Conservation (phyloP, 2,329 filamentous ascomycete genomes). For the Xylariaceae sp. region DNA sequence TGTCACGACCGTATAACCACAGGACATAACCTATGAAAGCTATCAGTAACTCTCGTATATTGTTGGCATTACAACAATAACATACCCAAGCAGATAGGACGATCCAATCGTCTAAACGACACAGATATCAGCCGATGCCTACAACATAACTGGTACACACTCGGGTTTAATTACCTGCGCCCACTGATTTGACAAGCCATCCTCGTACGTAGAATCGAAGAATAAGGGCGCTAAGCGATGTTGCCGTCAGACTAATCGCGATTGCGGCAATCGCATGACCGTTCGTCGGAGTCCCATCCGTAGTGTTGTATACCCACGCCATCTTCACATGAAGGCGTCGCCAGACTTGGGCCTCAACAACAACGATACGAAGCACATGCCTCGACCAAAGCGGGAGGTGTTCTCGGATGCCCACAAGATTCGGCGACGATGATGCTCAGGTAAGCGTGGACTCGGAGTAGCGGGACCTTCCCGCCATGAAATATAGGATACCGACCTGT, state of each 20-base stretch:
- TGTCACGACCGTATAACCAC: slow-evolving; percentile 3
- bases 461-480: neutral
- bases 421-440: neutral
- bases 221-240: slow-evolving; percentile 12
- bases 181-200: slow-evolving; percentile 5
- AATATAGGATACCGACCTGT: neutral
- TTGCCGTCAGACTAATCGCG: slow-evolving; percentile 3
- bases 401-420: neutral
- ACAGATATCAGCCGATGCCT: neutral
- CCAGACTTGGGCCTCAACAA: neutral
- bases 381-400: neutral
- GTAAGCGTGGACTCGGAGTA: neutral
- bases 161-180: slow-evolving; percentile 7
- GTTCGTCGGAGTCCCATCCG: slow-evolving; percentile 9
- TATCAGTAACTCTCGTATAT: neutral
- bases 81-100: slow-evolving; percentile 19
- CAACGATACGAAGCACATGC: neutral
- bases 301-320: slow-evolving; percentile 16
- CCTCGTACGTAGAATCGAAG: slow-evolving; percentile 18
- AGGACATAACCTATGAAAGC: slow-evolving; percentile 6
- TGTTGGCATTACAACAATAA: neutral
- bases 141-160: neutral
- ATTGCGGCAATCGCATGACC: slow-evolving; percentile 8
- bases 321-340: slow-evolving; percentile 3
- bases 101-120: slow-evolving; percentile 17